Base-by-base conservation (phyloP, 73 alveolate genomes). In the Paramecium sonneborni region DNA sequence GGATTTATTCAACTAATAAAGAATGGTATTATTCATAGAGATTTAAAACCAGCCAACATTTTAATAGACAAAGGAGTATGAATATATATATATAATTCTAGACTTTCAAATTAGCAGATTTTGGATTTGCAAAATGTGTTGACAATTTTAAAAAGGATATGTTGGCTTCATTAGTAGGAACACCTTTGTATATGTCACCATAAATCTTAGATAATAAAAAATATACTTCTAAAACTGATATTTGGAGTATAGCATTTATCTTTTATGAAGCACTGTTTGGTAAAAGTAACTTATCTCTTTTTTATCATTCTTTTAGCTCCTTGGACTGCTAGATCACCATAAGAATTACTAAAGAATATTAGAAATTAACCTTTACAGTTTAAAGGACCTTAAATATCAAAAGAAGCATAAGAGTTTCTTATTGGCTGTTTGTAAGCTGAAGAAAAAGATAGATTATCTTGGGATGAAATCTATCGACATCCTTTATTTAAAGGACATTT, bases 171-270 rank as follows among this genome's bases (percentile, higher is more conserved):
- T 74, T 84, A 37, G 92, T 92, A 9, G 98, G 98, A 24, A 95
- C 98, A 26, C 98, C 98, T 11, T 79, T 93, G 18, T 95, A 95
- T 44, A 95, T 95, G 92, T 90, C 97, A 43, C 99, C 99, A 5
- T 97, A 97, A 76, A 97, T 97, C 15, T 95, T 98, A 95, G 93
- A 86, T 93, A 97, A 95, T 85, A 87, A 95, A 70, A 98, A 98
- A n/a, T 97, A 97, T 90, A 91, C 94, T 56, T 93, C 96, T 56
- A 97, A 97, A 95, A 95, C 98, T 76, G 99, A 97, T 94, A 97
- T 97, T 10, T 97, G 99, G 99, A 95, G 98, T 34, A 85, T 97
- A 21, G 99, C 99, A 23, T 97, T 98, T 57, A 98, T 97, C n/a
- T 87, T 97, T 68, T 97, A 97, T 92, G 99, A 97, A 76, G 57